Evolutionary conservation across 345 rosid genomes (phyloP).

Genomic region (Isatis tinctoria): DNA sequence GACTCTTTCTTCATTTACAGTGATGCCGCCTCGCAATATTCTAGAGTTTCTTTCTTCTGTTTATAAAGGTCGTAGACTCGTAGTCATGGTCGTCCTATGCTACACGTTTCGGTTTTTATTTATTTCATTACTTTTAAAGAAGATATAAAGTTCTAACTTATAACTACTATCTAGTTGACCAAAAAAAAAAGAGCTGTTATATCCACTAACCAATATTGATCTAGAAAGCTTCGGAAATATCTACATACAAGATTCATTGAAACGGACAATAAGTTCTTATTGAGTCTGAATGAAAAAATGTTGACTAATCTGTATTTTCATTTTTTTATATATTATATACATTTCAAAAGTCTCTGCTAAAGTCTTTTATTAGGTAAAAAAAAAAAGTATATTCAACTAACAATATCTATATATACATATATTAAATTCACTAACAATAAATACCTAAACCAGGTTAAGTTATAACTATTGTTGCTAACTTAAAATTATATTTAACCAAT

Average conservation of each 20-base stretch:
- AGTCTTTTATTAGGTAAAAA: no score
- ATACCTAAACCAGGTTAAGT: no score
- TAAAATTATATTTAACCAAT: no score
- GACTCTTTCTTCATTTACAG: background rate
- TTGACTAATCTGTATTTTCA: background rate
- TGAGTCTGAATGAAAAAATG: background rate
- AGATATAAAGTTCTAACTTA: slow-evolving; percentile 1
- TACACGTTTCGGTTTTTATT: slow-evolving; percentile 22
- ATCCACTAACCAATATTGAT: slow-evolving; percentile 15
- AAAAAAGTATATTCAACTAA: no score
- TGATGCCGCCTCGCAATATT: background rate
- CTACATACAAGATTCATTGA: background rate
- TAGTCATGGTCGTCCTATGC: slow-evolving; percentile 12
- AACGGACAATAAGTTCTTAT: background rate
- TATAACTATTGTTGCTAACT: no score
- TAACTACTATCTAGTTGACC: slow-evolving; percentile 28
- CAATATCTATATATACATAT: no score
- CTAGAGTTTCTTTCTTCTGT: slow-evolving; percentile 13
- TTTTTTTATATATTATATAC: no score
- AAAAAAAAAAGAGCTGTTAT: background rate
- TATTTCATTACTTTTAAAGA: background rate
- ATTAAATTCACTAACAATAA: no score
- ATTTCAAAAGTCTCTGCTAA: no score
- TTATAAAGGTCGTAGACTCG: slow-evolving; percentile 6
- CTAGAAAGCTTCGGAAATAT: background rate